Conservation (phyloP, 371 early-diverging fungal genomes). For the Rhizomucor miehei region DNA sequence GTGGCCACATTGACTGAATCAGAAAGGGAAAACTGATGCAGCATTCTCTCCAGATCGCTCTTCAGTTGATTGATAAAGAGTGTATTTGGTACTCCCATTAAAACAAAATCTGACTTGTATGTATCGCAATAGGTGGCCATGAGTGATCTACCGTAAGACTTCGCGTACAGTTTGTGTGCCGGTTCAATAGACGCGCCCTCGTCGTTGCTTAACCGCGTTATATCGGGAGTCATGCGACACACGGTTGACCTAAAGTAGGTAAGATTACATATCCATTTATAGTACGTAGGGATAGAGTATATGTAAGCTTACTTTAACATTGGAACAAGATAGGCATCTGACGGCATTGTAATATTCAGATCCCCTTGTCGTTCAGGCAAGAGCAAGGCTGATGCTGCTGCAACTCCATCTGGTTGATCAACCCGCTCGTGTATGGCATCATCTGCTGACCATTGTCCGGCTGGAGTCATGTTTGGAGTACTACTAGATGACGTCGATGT, state of each 20-base stretch:
- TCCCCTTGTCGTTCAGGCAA: no score
- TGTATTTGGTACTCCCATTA: conserved; percentile 58
- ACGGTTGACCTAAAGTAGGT: conserved; percentile 32
- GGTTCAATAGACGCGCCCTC: conserved; percentile 21
- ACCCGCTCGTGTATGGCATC: no score
- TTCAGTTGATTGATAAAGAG: conserved; percentile 51
- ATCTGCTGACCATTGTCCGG: no score
- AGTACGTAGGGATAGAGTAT: neutral
- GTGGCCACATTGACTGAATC: conserved; percentile 44
- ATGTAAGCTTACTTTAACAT: conserved; percentile 4
- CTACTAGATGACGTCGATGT: conserved; percentile 1
- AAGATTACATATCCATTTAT: neutral
- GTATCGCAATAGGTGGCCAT: conserved; percentile 58
- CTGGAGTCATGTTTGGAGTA: no score
- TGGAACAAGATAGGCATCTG: conserved; percentile 27
- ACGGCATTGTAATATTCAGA: neutral
- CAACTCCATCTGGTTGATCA: no score
- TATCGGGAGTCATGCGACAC: conserved; percentile 46
- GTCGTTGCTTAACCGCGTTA: conserved; percentile 26
- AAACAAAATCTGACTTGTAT: conserved; percentile 61
- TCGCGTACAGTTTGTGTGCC: conserved; percentile 54
- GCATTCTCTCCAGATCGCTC: conserved; percentile 48
- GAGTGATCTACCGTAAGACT: conserved; percentile 65
- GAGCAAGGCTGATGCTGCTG: no score
- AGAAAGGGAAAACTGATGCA: conserved; percentile 39